Evolutionary conservation across 306 rosid genomes (phyloP), one percentile per base, ranked within the genome.

Genomic region (Parietaria judaica): DNA sequence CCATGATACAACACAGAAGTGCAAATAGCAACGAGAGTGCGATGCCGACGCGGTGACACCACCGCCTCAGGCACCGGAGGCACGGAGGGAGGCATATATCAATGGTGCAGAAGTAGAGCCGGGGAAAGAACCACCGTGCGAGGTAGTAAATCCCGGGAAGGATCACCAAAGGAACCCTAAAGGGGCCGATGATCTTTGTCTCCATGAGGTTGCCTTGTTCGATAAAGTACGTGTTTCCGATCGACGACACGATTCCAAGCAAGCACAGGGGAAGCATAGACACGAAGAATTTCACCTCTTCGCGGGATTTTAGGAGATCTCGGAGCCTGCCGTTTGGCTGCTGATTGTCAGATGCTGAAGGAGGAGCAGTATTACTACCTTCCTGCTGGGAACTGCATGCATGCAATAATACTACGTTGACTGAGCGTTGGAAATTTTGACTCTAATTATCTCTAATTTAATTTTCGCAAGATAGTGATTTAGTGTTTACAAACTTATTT

Each of bases 181-280:
- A 15, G 8, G 54, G 3, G 38, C 80, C 72, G 4, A 67, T 6
- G 17, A 63, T 58, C 9, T 4, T 68, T 8, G 64, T 68, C 12
- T 23, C 37, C 73, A 74, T 45, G 36, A 55, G 14, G 13, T 38
- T 54, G 60, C 77, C 83, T 75, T 79, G 75, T 15, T 71, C 75
- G 0, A 73, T 55, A 58, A 79, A 79, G 51, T 58, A 70, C 17
- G 79, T 70, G 35, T 54, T 45, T 17, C 83, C 80, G n/a, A 74
- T 55, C 8, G 83, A 79, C 43, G 47, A 51, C 31, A 71, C 69
- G 23, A 70, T 39, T 5, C 77, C 79, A 36, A 72, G 64, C 52
- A 63, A 10, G 68, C 65, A 78, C 10, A 70, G 3, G 4, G 77
- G 73, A 34, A 67, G 12, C 44, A 70, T 8, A 17, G 66, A 56